Evolutionary conservation across 2,329 filamentous ascomycete genomes (phyloP), one percentile per base, ranked within the genome.

Genomic region (Penicillium sp.): DNA sequence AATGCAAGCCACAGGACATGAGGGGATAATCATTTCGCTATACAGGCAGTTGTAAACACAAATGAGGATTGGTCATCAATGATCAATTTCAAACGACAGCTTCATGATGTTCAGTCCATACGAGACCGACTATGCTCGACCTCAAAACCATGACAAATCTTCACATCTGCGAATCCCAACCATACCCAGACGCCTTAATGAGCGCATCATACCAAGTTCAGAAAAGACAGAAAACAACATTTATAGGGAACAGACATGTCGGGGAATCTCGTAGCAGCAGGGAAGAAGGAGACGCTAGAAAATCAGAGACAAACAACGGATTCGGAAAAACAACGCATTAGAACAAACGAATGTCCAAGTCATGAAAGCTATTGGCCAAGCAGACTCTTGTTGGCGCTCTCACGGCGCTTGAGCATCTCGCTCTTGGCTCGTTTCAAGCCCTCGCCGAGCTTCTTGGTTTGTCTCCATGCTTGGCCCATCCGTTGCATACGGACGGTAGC

Each of bases 401-500:
- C 75, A 54, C 74, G 72, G 35, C 70, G 69, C 67, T 71, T 77
- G 43, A 77, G 60, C 60, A 78, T 67, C 46, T 78, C 77, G 35
- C 65, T 71, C 64, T 78, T 80, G 36, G 76, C 76, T 56, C 71
- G 73, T 60, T 74, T 76, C 57, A 81, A 67, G 50, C 76, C 74
- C 56, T 81, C 78, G 46, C 78, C 76, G 22, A 81, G 55, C 59
- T 76, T 75, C 58, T 70, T 75, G n/a, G 74, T 70, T 51, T 75
- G 75, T 50, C 70, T 73, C 80, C 80, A 82, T 56, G 79, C 76
- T 36, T 72, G 70, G 51, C 75, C 71, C 75, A 80, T 74, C 51
- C 71, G 73, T 59, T 77, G 73, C 78, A 81, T 81, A 19, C 78
- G 73, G n/a, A 77, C 74, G 39, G 74, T 69, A 6, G 79, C 79